phyloP scores from a whole-genome alignment of 257 asterid genomes.

The Penstemon davidsonii region DNA sequence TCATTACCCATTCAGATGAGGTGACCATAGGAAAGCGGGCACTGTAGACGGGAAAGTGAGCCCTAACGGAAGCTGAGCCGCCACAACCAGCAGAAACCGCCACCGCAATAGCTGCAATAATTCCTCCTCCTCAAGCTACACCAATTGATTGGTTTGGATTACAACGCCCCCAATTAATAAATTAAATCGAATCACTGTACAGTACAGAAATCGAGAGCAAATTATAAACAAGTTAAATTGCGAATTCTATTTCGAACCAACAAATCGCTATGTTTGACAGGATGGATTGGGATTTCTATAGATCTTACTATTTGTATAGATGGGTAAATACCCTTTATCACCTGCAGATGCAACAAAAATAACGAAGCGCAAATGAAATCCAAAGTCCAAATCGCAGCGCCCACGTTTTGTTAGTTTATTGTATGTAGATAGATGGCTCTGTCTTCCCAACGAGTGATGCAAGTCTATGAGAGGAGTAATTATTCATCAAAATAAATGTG shows the following conservation, averaged over 20 bases:
- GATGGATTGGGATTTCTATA: neutral
- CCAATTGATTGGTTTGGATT: constrained; percentile 23
- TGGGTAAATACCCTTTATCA: constrained; percentile 10
- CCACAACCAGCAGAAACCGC: constrained; percentile 41
- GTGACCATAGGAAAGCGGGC: constrained; percentile 66
- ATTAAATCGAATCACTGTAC: constrained; percentile 23
- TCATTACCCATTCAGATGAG: constrained; percentile 53
- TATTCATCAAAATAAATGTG: too few relatives aligned
- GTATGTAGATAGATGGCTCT: too few relatives aligned
- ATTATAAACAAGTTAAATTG: neutral
- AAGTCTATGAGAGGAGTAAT: too few relatives aligned
- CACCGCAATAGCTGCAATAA: constrained; percentile 38
- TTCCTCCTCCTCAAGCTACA: constrained; percentile 20
- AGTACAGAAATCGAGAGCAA: constrained; percentile 9
- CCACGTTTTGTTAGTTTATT: constrained; percentile 11
- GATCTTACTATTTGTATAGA: neutral
- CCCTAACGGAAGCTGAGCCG: constrained; percentile 40
- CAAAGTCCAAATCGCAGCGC: constrained; percentile 25
- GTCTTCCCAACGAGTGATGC: too few relatives aligned
- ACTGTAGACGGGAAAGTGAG: constrained; percentile 35
- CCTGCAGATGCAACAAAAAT: constrained; percentile 3
- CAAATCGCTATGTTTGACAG: constrained; percentile 12
- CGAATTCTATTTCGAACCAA: constrained; percentile 5
- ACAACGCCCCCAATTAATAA: constrained; percentile 17
- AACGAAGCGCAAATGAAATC: constrained; percentile 12